Evolutionary conservation across 345 rosid genomes (phyloP), one percentile per base, ranked within the genome.

Genomic region (Gossypium stocksii): DNA sequence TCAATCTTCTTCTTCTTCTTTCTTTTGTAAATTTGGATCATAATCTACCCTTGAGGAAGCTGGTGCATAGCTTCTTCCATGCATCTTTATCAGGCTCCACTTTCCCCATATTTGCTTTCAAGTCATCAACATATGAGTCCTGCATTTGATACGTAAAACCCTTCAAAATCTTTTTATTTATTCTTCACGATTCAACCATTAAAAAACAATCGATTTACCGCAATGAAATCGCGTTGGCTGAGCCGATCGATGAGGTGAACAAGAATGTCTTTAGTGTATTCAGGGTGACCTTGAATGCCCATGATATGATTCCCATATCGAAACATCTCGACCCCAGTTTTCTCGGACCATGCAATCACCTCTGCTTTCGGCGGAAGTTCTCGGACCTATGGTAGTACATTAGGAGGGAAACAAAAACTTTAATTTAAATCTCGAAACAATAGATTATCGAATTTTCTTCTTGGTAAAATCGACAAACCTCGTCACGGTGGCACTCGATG

Each of bases 251-350:
- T 71, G 53, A 90, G 70, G 76, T 84, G 83, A 48, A 74, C 61
- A 27, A 91, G 87, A n/a, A 91, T 89, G 86, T 89, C 93, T 17
- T 58, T 80, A 29, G 77, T 85, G 82, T 87, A 87, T 74, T 91
- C 92, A 0, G 93, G 97, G 76, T 91, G 97, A 29, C 97, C 97
- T 74, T 91, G 97, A 52, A 91, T 85, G 15, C 97, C 97, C 97
- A 91, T 79, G 48, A 89, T 78, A 77, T 91, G 90, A 38, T 89
- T 85, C 22, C 89, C 91, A 66, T 66, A 89, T 64, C 27, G 73
- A 61, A 89, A 89, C 87, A 89, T 88, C 82, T 91, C 97, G 0
- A 89, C 73, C 48, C 82, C 84, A 0, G 97, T 86, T 74, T 81
- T 83, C 11, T 78, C 81, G 0, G 97, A 91, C 84, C 81, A 66